A percentile compares a stretch with the other conserved stretches of the same genome.
Evolutionary conservation across 2,329 filamentous ascomycete genomes (phyloP).

Genomic region (Pseudogymnoascus sp.): DNA sequence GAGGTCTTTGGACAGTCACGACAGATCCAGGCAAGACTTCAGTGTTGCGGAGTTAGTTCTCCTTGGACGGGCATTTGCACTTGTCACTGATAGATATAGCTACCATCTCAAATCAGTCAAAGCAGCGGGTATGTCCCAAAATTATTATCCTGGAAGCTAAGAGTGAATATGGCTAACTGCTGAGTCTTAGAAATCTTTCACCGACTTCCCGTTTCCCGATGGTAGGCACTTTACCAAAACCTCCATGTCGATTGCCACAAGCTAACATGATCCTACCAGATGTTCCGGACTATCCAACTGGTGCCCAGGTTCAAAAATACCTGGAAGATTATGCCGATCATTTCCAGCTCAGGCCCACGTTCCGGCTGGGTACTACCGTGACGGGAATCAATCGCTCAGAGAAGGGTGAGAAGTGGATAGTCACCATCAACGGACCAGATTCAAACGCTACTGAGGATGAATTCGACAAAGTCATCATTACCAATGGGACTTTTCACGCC

Average conservation of each 20-base stretch:
- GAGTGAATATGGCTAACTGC: not conserved
- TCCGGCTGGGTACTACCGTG: conserved; percentile 28
- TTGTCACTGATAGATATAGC: conserved; percentile 16
- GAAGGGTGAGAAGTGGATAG: conserved; percentile 27
- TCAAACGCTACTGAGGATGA: conserved; percentile 14
- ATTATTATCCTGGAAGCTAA: conserved; percentile 21
- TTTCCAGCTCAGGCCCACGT: conserved; percentile 30
- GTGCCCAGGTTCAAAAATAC: conserved; percentile 29
- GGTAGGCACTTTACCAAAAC: conserved; percentile 20
- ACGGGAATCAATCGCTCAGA: conserved; percentile 23
- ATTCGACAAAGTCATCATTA: conserved; percentile 33
- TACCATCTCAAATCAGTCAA: conserved; percentile 26
- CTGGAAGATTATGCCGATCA: conserved; percentile 34
- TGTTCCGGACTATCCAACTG: conserved; percentile 11
- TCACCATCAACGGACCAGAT: conserved; percentile 25
- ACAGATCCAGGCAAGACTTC: conserved; percentile 30
- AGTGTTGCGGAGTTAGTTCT: conserved; percentile 25
- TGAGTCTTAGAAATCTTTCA: conserved; percentile 18
- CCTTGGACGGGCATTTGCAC: not conserved
- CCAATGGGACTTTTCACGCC: conserved; percentile 28
- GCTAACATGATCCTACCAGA: not conserved
- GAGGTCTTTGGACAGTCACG: conserved; percentile 37
- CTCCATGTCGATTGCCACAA: not conserved
- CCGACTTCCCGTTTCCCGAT: conserved; percentile 36
- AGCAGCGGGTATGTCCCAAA: conserved; percentile 21